phyloP scores from a whole-genome alignment of 306 rosid species.

The Neltuma alba region DNA sequence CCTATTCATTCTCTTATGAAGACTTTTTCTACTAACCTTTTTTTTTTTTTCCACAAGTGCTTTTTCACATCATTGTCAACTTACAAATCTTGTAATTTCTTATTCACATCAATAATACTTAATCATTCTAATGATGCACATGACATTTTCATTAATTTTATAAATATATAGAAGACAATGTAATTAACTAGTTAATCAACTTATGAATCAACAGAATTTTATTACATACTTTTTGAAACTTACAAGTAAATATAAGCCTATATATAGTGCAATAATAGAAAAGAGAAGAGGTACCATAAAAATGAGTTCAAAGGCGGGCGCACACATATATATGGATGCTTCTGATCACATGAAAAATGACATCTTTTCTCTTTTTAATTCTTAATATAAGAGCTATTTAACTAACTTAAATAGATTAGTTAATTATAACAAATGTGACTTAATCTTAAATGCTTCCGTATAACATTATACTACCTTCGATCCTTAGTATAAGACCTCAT shows the following conservation, averaged over 20 bases:
- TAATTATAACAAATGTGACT: no score
- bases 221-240: background rate
- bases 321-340: background rate
- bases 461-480: no score
- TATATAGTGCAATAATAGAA: background rate
- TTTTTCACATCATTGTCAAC: background rate
- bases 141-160: background rate
- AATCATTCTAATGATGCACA: no score
- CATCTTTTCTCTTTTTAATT: no score
- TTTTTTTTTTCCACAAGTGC: background rate
- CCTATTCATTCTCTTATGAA: conserved; percentile 25
- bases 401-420: no score
- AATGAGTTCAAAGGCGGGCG: background rate
- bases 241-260: background rate
- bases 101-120: no score
- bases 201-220: background rate
- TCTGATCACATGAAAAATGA: background rate
- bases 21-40: background rate
- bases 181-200: no score
- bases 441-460: no score
- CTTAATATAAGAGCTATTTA: no score
- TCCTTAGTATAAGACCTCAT: no score
- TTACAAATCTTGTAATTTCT: background rate
- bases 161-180: no score
- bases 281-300: background rate